Base-by-base conservation (phyloP, 2,329 filamentous ascomycete species). In the Lojkania enalia region DNA sequence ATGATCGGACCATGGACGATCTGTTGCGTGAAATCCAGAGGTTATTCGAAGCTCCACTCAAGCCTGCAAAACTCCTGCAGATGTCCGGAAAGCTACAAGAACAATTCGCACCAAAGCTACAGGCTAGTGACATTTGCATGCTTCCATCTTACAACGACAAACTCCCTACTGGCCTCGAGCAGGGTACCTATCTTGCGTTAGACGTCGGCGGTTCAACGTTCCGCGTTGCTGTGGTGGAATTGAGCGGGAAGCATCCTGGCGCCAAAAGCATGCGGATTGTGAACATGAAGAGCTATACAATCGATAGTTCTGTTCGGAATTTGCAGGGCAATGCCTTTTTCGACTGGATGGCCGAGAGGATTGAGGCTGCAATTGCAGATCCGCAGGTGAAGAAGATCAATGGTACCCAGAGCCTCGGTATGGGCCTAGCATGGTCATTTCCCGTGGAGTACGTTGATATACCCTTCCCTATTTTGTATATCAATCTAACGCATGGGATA, bases 151-250 rank as follows among this genome's bases (percentile, higher is more conserved):
- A 82, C 68, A 83, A 80, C 61, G 75, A 84, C 59, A 78, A 77
- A 14, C 70, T 85, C 4, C 83, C 83, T 1, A 78, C 76, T 4
- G 83, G 83, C 3, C 62, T 73, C 36, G 83, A 86, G 63, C 72
- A 67, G 37, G 83, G 83, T 6, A 81, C 80, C 12, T 84, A 77
- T 57, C 69, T 86, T 25, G 80, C 81, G 4, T 70, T 86, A 46
- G 83, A 86, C 57, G 80, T 85, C 15, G 83, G 83, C 21, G 83
- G 83, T n/a, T 85, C 83, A 13, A 85, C 81, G 1, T 82, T 85
- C 56, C 77, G 83, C 6, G 77, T 85, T 29, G 82, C 82, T 19
- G 66, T 85, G 49, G 77, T 85, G 20, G 73, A 82, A 49, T 63
- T 86, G 39, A 64, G 63, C 44, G 80, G 80, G 21, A 72, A 74